Conservation (phyloP, 2,329 filamentous ascomycete species). For the Elsinoe arachidis region DNA sequence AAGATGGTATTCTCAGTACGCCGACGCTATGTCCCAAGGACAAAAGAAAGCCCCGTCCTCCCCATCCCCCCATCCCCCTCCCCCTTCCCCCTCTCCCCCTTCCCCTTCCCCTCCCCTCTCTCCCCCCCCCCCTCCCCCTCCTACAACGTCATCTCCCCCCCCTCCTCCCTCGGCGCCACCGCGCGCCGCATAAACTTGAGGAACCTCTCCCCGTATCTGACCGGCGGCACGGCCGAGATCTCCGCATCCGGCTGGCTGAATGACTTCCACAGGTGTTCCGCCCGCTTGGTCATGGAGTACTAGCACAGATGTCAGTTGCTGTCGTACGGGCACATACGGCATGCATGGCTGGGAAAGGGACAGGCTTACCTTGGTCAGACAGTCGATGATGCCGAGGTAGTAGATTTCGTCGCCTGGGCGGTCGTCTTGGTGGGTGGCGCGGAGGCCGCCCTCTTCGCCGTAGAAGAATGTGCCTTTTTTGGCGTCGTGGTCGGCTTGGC, state of each 20-base stretch:
- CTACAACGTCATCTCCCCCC: slow-evolving; percentile 7
- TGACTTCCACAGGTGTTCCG: slow-evolving; percentile 96
- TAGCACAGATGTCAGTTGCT: slow-evolving; percentile 30
- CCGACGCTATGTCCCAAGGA: too few relatives aligned
- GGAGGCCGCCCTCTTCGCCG: slow-evolving; percentile 84
- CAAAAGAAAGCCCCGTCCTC: too few relatives aligned
- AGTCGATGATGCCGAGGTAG: slow-evolving; percentile 97
- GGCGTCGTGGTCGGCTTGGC: slow-evolving; percentile 61
- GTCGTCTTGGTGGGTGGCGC: slow-evolving; percentile 86
- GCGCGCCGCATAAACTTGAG: slow-evolving; percentile 65
- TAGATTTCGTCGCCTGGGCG: slow-evolving; percentile 83
- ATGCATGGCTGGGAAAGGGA: background rate
- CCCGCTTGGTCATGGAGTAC: slow-evolving; percentile 91
- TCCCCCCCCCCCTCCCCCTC: background rate
- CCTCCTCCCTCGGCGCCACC: slow-evolving; percentile 8
- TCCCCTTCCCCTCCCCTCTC: background rate
- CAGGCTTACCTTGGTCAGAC: slow-evolving; percentile 78
- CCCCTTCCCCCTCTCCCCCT: too few relatives aligned
- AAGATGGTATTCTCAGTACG: too few relatives aligned
- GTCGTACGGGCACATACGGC: background rate
- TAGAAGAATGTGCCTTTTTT: slow-evolving; percentile 79
- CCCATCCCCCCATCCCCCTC: too few relatives aligned
- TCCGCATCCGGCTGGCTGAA: slow-evolving; percentile 72
- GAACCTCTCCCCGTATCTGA: slow-evolving; percentile 88
- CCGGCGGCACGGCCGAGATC: slow-evolving; percentile 85